Evolutionary conservation across 495 filamentous ascomycete species (phyloP), one percentile per base, ranked within the genome.

Genomic region (Annulohypoxylon stygium): DNA sequence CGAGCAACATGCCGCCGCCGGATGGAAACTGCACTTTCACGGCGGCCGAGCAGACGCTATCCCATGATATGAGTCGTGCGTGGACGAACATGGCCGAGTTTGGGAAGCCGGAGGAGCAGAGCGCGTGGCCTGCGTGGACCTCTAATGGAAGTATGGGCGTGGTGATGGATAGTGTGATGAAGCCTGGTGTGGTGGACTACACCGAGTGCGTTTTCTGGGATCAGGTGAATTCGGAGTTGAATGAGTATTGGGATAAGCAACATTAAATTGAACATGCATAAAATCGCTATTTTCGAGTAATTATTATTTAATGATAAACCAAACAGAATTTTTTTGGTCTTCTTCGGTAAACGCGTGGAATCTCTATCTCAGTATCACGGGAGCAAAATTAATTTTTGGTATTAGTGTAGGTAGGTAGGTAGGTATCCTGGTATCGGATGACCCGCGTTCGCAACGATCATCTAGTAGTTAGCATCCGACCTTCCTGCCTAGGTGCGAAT

Each of bases 51-150:
- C 69, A 70, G 14, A 39, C 45, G 7, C 69, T 83, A 58, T 76
- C 80, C 43, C 65, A 62, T 10, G 54, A 76, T 30, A 77, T 85
- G 74, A 79, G 79, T 51, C 75, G 71, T 12, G 69, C 79, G 3
- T 84, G 82, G 82, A 80, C 74, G 8, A 74, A 76, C 14, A 82
- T 85, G 82, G 80, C 82, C 8, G 69, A 69, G 45, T 71, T 67
- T 11, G 80, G 67, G 23, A 55, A 50, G n/a, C 78, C 77, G 2
- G 78, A 23, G n/a, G 76, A 77, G 26, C 18, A 67, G 30, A 55
- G 10, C 45, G 20, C 11, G 12, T 83, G 81, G 81, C 80, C 82
- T 51, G 33, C 47, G 16, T 82, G 75, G 71, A 67, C 57, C 4
- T 69, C 51, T 3, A 48, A 45, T 53, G 57, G 48, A 12, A 77